Percentiles rank a stretch among this genome's conserved stretches.
Conservation (phyloP, 495 filamentous ascomycete genomes). For the Tuber borchii region DNA sequence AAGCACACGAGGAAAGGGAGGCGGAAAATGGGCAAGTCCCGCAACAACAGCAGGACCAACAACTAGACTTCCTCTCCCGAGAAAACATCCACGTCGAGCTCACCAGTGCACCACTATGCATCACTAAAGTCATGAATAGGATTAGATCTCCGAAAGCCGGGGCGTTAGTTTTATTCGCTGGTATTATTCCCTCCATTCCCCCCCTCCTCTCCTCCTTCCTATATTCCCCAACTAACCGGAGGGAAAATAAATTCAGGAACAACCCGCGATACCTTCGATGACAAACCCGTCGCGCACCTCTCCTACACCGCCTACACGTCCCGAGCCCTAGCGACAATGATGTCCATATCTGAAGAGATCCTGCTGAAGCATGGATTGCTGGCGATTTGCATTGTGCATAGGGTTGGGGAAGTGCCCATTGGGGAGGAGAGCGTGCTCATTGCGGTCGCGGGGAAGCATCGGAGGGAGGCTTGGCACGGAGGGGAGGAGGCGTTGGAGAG, state of each 20-base stretch:
- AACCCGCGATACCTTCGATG: slow-evolving; percentile 75
- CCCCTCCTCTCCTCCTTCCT: slow-evolving; percentile 11
- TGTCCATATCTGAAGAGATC: slow-evolving; percentile 58
- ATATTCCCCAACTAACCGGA: slow-evolving; percentile 5
- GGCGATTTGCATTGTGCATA: slow-evolving; percentile 72
- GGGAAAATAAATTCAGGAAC: slow-evolving; percentile 53
- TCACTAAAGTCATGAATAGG: slow-evolving; percentile 54
- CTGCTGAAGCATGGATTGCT: slow-evolving; percentile 55
- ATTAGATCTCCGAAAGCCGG: slow-evolving; percentile 76
- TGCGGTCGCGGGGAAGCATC: slow-evolving; percentile 76
- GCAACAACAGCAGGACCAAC: too few species aligned
- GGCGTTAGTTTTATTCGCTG: slow-evolving; percentile 81
- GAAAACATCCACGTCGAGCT: slow-evolving; percentile 43
- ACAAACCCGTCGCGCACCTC: slow-evolving; percentile 66
- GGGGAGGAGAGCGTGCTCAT: slow-evolving; percentile 89
- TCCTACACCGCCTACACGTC: slow-evolving; percentile 76
- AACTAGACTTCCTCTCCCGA: slow-evolving; percentile 7
- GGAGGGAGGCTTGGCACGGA: slow-evolving; percentile 79
- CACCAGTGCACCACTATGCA: slow-evolving; percentile 59
- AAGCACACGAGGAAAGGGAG: not conserved
- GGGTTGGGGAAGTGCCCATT: slow-evolving; percentile 79
- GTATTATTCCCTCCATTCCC: too few species aligned
- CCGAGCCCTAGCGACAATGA: slow-evolving; percentile 68
- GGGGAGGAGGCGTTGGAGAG: slow-evolving; percentile 85
- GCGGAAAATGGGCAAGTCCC: not conserved